Percentiles rank a stretch among this genome's conserved stretches.
Conservation (phyloP, 768 basidiomycete species). For the Phaeolepiota aurea region DNA sequence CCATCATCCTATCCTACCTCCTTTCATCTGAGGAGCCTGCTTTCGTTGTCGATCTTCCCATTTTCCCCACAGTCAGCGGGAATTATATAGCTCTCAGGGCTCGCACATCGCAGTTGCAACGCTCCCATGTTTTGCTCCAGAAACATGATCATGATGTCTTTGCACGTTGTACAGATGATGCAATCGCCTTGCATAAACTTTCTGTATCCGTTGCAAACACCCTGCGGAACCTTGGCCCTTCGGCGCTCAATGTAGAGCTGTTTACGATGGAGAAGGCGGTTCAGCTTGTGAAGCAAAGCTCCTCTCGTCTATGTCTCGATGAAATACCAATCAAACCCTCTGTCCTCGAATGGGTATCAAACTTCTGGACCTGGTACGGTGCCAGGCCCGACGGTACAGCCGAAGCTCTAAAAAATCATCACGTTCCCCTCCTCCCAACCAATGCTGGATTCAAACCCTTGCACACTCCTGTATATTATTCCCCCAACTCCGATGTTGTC, state of each 20-base stretch:
- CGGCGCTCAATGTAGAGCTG: constrained; percentile 20
- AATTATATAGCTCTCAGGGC: constrained; percentile 9
- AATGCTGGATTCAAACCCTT: background rate
- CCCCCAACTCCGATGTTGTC: too few species aligned
- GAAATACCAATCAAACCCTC: constrained; percentile 8
- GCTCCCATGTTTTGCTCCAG: constrained; percentile 18
- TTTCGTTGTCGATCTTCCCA: constrained; percentile 18
- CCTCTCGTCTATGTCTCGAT: constrained; percentile 14
- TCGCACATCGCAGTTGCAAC: background rate
- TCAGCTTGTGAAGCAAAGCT: constrained; percentile 18
- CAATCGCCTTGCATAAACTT: constrained; percentile 21
- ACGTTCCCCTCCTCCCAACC: constrained; percentile 25
- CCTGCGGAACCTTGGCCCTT: constrained; percentile 14
- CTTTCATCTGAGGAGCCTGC: constrained; percentile 14
- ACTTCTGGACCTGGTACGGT: constrained; percentile 36
- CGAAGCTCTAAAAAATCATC: constrained; percentile 14
- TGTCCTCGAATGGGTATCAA: constrained; percentile 23
- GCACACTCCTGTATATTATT: too few species aligned
- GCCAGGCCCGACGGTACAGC: constrained; percentile 12
- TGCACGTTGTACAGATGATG: constrained; percentile 5
- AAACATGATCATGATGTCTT: constrained; percentile 19
- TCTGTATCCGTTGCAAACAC: constrained; percentile 12
- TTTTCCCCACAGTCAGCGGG: constrained; percentile 21
- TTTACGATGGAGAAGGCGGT: constrained; percentile 18
- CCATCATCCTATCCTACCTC: constrained; percentile 22